Conservation (phyloP, 1,139 yeast genomes). For the Hemisphaericaspora xylofermentans region DNA sequence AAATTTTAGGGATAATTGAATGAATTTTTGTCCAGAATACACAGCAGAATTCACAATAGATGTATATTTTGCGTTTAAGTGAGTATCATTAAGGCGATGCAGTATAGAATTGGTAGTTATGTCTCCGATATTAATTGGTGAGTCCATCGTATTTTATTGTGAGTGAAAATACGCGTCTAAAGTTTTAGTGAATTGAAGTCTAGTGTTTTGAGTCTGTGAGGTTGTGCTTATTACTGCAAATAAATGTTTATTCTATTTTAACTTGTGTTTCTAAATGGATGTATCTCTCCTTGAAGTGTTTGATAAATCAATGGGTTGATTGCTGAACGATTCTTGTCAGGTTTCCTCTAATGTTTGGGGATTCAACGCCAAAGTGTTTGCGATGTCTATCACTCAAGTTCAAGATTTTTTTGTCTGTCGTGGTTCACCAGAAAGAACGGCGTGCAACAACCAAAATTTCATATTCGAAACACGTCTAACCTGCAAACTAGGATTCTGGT, state of each 20-base stretch:
- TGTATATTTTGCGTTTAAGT: constrained; percentile 24
- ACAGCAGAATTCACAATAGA: constrained; percentile 31
- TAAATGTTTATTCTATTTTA: no score
- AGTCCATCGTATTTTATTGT: constrained; percentile 31
- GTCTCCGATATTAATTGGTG: constrained; percentile 48
- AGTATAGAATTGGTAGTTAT: constrained; percentile 43
- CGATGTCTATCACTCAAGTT: no score
- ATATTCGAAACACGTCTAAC: not conserved
- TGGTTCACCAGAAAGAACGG: not conserved
- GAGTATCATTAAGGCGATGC: constrained; percentile 38
- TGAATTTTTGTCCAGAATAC: constrained; percentile 40
- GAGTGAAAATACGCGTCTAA: not conserved
- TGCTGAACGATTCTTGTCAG: no score
- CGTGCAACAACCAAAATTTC: not conserved
- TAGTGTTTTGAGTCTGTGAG: no score
- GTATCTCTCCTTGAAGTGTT: no score
- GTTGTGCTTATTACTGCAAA: no score
- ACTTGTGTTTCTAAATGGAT: no score
- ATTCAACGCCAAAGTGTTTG: no score
- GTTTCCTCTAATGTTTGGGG: no score
- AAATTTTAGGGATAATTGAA: constrained; percentile 32
- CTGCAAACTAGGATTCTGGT: not conserved
- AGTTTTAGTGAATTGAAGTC: no score
- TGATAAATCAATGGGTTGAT: no score
- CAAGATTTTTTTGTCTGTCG: no score